Base-by-base conservation (phyloP, 306 rosid genomes). In the Corylus avellana region DNA sequence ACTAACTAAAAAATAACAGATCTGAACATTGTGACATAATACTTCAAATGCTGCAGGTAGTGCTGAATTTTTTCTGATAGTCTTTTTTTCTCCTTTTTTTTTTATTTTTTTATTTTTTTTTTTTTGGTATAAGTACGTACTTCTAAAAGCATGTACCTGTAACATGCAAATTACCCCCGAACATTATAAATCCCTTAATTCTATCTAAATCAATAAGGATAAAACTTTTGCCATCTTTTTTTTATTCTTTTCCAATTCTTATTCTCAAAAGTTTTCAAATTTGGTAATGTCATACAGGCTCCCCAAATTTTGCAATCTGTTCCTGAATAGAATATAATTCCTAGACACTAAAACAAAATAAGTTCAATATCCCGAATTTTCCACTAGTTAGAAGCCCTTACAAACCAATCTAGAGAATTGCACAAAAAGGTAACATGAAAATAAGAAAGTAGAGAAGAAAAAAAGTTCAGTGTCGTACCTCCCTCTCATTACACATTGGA, bases 401-500 rank as follows among this genome's bases (percentile, higher is more conserved):
- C 25, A 64, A 72, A 56, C 44, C 55, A 64, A 70, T 63, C 22
- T 12, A 42, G 77, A 8, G 12, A 74, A 54, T 10, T 61, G 7
- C 69, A 4, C 37, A 12, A 54, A 62, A 63, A 37, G n/a, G 5
- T 1, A 18, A 57, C 50, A 20, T 14, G 29, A 37, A 72, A 22
- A 22, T 54, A 64, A 62, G 44, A 42, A 42, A 42, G 9, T 7
- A 42, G 46, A 42, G 46, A 42, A 61, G 20, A 76, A 20, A 67
- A 61, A 32, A 58, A 69, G 71, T 46, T 76, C 63, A 78, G 76
- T 66, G 49, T 18, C 51, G 78, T 91, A 94, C 98, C 98, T 94
- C 98, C 69, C 71, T 90, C 88, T 94, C 97, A 35, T 94, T 94
- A 83, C 98, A 92, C 97, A 94, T 94, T 46, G 97, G 98, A 81